Evolutionary conservation across 768 basidiomycete genomes (phyloP).

Genomic region (Tulasnella sp.): DNA sequence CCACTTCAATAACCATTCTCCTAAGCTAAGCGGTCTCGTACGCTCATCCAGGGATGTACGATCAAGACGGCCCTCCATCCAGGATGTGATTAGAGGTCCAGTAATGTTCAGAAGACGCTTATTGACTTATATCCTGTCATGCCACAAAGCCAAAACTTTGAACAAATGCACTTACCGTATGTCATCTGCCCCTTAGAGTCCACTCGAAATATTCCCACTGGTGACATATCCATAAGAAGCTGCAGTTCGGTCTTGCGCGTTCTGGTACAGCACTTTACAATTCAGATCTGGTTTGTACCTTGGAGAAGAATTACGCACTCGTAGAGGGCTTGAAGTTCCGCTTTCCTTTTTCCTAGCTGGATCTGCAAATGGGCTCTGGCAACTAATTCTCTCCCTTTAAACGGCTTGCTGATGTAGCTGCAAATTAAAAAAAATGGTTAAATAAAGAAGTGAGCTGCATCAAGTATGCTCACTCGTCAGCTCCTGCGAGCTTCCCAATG

Average conservation of each 20-base stretch:
- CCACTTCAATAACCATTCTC: too few relatives aligned
- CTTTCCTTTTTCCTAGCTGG: conserved; percentile 28
- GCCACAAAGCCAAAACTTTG: not conserved
- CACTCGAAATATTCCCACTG: conserved; percentile 24
- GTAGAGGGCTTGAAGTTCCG: conserved; percentile 17
- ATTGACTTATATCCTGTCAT: too few relatives aligned
- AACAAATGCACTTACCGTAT: not conserved
- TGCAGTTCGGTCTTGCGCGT: conserved; percentile 24
- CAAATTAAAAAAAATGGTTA: not conserved
- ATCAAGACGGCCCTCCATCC: too few relatives aligned
- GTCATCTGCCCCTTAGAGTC: conserved; percentile 8
- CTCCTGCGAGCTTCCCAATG: conserved; percentile 24
- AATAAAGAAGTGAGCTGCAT: not conserved
- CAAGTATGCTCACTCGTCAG: conserved; percentile 24
- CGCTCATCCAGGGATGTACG: too few relatives aligned
- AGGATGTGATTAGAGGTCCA: too few relatives aligned
- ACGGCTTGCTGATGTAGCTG: conserved; percentile 31
- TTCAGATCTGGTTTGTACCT: not conserved
- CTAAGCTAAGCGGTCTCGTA: too few relatives aligned
- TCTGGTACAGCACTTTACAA: not conserved
- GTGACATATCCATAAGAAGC: conserved; percentile 25
- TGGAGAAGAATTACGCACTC: not conserved
- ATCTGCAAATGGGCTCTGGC: conserved; percentile 31
- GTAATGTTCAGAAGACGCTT: too few relatives aligned
- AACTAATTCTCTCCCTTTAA: conserved; percentile 28